phyloP scores from a whole-genome alignment of 176 grass and related monocot genomes.

The Canna indica region DNA sequence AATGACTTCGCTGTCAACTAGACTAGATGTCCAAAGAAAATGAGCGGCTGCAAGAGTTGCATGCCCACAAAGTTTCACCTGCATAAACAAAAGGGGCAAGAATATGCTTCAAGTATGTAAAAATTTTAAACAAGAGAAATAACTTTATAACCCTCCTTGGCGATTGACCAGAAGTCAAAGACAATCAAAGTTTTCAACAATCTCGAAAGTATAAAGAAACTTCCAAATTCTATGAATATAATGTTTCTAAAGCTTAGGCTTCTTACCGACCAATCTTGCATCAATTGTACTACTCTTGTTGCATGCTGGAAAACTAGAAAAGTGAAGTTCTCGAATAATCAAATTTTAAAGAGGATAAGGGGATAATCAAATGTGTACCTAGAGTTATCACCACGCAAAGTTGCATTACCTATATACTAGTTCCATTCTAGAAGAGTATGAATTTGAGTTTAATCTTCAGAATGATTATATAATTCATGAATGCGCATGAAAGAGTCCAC shows the following conservation, averaged over 20 bases:
- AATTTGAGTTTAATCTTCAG: too few species aligned
- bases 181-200: neutral
- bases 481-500: too few species aligned
- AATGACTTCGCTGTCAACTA: constrained; percentile 23
- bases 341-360: too few species aligned
- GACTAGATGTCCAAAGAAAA: constrained; percentile 39
- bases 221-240: neutral
- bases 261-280: neutral
- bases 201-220: neutral
- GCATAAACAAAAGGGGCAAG: neutral
- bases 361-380: too few species aligned
- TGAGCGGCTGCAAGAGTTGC: constrained; percentile 58
- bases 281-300: neutral
- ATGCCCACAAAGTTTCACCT: constrained; percentile 48
- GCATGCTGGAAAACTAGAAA: too few species aligned
- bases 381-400: too few species aligned
- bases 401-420: too few species aligned
- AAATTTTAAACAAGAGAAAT: neutral
- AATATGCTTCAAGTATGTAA: neutral
- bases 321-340: neutral
- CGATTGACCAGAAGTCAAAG: neutral
- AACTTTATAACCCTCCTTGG: neutral
- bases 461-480: too few species aligned
- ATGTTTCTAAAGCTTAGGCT: neutral
- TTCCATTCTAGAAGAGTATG: too few species aligned